Evolutionary conservation across 2,329 filamentous ascomycete genomes (phyloP).

Genomic region (Fonsecaea multimorphosa): DNA sequence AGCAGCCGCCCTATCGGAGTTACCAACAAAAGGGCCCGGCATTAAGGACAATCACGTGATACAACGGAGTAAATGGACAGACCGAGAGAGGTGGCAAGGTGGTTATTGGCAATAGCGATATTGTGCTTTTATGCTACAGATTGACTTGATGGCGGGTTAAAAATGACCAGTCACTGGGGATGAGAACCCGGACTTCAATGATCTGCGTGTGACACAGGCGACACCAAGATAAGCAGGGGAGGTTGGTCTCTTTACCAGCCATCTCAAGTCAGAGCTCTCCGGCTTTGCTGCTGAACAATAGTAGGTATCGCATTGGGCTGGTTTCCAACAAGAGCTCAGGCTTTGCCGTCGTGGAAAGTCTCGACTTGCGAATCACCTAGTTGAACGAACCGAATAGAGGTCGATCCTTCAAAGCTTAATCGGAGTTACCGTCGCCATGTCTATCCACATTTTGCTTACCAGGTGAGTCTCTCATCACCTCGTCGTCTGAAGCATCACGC

Average conservation of each 20-base stretch:
- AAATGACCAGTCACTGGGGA: neutral
- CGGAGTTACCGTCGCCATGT: constrained; percentile 41
- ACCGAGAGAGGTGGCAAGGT: neutral
- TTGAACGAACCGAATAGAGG: neutral
- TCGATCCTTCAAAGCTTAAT: constrained; percentile 26
- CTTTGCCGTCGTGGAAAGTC: neutral
- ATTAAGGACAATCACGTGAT: constrained; percentile 7
- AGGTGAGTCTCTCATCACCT: constrained; percentile 14
- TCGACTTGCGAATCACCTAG: neutral
- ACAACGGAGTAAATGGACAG: neutral
- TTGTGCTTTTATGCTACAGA: neutral
- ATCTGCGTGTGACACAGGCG: neutral
- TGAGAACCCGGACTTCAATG: neutral
- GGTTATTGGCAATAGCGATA: neutral
- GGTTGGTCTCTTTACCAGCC: neutral
- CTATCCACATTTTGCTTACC: constrained; percentile 20
- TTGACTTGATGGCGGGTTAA: neutral
- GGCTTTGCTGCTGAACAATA: neutral
- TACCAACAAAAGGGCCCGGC: constrained; percentile 9
- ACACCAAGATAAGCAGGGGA: neutral
- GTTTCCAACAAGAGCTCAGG: neutral
- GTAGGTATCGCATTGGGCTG: neutral
- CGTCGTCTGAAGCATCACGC: constrained; percentile 42
- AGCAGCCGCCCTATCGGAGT: neutral
- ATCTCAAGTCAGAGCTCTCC: neutral